phyloP scores from a whole-genome alignment of 371 early-diverging fungal genomes.

The Phascolomyces articulosus region DNA sequence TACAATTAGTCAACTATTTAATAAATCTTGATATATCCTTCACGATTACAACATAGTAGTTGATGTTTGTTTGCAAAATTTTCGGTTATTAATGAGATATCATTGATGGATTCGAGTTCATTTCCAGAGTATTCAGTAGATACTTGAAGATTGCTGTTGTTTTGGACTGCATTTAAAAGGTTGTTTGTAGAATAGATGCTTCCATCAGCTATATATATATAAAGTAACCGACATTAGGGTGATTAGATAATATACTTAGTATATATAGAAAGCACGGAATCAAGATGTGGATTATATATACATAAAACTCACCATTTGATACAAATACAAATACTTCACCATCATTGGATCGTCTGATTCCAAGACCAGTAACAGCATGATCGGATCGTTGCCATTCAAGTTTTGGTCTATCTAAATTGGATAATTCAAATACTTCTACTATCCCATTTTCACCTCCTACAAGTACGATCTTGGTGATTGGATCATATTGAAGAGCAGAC shows the following conservation, averaged over 20 bases:
- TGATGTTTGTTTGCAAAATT: constrained; percentile 16
- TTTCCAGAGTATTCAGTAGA: constrained; percentile 40
- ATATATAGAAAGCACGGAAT: no score
- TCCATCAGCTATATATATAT: constrained; percentile 35
- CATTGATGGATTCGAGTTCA: constrained; percentile 37
- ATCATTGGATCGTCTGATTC: constrained; percentile 25
- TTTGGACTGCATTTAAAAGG: constrained; percentile 11
- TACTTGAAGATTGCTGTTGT: neutral
- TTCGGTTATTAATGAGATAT: constrained; percentile 19
- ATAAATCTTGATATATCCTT: constrained; percentile 40
- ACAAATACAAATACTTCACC: constrained; percentile 30
- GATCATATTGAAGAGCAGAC: constrained; percentile 31
- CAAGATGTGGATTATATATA: no score
- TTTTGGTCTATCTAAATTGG: constrained; percentile 4
- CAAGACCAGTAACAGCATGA: constrained; percentile 29
- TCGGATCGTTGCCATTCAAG: constrained; percentile 34
- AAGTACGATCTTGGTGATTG: constrained; percentile 18
- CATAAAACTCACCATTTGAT: constrained; percentile 33
- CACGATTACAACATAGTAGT: constrained; percentile 33
- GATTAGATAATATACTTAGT: no score
- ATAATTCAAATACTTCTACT: constrained; percentile 8
- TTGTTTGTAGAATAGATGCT: constrained; percentile 40
- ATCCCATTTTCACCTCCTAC: constrained; percentile 31
- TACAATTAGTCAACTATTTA: constrained; percentile 18
- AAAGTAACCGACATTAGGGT: no score